Evolutionary conservation across 2,329 filamentous ascomycete species (phyloP).

Genomic region (Gaeumannomyces tritici): DNA sequence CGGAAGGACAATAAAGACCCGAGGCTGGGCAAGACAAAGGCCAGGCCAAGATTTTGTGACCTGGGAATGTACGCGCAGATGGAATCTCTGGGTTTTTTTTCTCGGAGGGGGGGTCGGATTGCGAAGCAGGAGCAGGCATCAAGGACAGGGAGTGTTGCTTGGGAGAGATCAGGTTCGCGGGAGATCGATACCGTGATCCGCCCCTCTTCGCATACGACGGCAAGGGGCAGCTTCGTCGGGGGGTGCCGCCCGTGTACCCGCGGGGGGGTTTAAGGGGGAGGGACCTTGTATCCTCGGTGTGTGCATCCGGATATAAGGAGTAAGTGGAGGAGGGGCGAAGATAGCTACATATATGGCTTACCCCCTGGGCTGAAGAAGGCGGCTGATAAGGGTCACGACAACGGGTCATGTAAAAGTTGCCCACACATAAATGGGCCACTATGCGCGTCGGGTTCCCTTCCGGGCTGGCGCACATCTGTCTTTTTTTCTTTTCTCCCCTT

Average conservation of each 20-base stretch:
- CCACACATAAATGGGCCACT: not conserved
- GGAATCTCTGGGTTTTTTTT: too few species aligned
- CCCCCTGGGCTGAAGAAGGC: not conserved
- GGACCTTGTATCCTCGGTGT: not conserved
- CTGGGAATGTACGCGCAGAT: too few species aligned
- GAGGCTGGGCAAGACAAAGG: too few species aligned
- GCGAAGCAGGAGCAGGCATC: too few species aligned
- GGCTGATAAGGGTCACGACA: not conserved
- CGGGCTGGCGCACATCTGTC: not conserved
- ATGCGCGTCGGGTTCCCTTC: not conserved
- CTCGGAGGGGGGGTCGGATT: too few species aligned
- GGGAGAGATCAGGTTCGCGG: not conserved
- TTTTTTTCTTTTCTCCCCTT: not conserved
- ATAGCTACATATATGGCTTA: too few species aligned
- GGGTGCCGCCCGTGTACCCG: not conserved
- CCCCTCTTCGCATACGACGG: not conserved
- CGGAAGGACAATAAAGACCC: too few species aligned
- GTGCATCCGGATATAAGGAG: not conserved
- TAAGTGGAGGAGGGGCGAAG: too few species aligned
- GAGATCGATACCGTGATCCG: not conserved
- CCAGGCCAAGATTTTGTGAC: too few species aligned
- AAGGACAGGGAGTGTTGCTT: not conserved
- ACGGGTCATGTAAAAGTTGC: not conserved
- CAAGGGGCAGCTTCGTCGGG: too few species aligned
- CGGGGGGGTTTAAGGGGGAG: too few species aligned